These are phyloP conservation scores for Inga laurina DNA, from an alignment of 306 rosid species.

Conservation along the genomic window DNA sequence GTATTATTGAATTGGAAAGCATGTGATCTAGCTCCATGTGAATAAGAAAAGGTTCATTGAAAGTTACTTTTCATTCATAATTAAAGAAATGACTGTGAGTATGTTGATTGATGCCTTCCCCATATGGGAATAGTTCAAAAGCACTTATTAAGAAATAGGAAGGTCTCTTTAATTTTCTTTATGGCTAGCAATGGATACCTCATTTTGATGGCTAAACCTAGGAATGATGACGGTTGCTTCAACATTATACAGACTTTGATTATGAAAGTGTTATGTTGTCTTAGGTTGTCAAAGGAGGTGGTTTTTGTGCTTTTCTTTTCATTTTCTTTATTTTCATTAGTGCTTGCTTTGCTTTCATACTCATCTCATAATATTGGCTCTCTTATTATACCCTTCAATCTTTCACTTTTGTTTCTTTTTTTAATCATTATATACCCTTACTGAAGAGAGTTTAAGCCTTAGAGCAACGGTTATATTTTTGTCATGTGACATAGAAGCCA, in stretches of 20 bases:
- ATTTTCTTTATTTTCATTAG: slow-evolving; percentile 11
- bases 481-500: too few relatives aligned
- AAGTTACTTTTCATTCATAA: slow-evolving; percentile 26
- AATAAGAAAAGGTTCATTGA: slow-evolving; percentile 30
- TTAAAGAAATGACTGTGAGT: slow-evolving; percentile 1
- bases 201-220: neutral
- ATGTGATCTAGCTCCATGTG: slow-evolving; percentile 53
- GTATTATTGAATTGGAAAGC: slow-evolving; percentile 24
- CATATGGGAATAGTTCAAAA: slow-evolving; percentile 14
- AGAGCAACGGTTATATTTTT: too few relatives aligned
- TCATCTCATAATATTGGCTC: neutral
- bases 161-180: neutral
- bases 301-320: slow-evolving; percentile 7
- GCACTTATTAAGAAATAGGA: neutral
- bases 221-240: slow-evolving; percentile 8
- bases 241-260: neutral
- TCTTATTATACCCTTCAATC: neutral
- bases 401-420: neutral
- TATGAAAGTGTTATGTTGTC: neutral
- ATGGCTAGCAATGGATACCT: neutral
- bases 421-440: neutral
- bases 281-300: slow-evolving; percentile 34
- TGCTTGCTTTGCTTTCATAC: slow-evolving; percentile 29
- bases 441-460: too few relatives aligned
- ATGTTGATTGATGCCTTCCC: neutral